These are phyloP conservation scores for Selaginella moellendorffii DNA, from an alignment of 75 land plant species.

Conservation along the genomic window DNA sequence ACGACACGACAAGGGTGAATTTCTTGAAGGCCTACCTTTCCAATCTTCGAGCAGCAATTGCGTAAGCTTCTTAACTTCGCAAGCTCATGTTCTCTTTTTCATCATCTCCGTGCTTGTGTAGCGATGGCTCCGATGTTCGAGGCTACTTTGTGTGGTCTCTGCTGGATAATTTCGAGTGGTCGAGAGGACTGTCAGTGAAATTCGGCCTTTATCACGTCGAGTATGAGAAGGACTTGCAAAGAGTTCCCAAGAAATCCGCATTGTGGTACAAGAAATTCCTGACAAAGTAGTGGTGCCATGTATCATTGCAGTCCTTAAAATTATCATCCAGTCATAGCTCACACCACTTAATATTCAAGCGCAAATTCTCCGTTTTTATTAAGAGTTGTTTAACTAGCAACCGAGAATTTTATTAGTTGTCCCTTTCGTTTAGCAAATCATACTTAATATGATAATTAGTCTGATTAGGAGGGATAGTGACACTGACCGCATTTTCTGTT, in stretches of 20 bases:
- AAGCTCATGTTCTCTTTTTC: not conserved
- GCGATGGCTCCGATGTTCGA: slow-evolving; percentile 38
- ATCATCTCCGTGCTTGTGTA: no score
- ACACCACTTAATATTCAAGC: no score
- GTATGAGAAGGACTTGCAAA: slow-evolving; percentile 23
- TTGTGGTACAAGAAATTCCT: slow-evolving; percentile 41
- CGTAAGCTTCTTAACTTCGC: not conserved
- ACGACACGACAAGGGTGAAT: not conserved
- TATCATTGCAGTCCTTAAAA: no score
- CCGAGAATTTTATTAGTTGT: no score
- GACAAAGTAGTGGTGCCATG: no score
- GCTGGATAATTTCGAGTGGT: slow-evolving; percentile 60
- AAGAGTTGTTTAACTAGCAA: no score
- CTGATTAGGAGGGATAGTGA: no score
- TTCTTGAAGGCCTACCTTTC: not conserved
- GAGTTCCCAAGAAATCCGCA: slow-evolving; percentile 40
- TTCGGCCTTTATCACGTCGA: slow-evolving; percentile 43
- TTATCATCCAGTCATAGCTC: no score
- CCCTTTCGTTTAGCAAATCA: no score
- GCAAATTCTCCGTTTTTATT: no score
- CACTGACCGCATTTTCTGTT: no score
- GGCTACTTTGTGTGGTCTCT: slow-evolving; percentile 71
- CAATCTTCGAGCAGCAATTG: not conserved
- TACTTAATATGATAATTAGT: no score
- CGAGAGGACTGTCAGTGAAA: slow-evolving; percentile 32